A percentile compares a stretch with the other conserved stretches of the same genome.
Evolutionary conservation across 495 filamentous ascomycete species (phyloP).

Genomic region (Xylaria flabelliformis): DNA sequence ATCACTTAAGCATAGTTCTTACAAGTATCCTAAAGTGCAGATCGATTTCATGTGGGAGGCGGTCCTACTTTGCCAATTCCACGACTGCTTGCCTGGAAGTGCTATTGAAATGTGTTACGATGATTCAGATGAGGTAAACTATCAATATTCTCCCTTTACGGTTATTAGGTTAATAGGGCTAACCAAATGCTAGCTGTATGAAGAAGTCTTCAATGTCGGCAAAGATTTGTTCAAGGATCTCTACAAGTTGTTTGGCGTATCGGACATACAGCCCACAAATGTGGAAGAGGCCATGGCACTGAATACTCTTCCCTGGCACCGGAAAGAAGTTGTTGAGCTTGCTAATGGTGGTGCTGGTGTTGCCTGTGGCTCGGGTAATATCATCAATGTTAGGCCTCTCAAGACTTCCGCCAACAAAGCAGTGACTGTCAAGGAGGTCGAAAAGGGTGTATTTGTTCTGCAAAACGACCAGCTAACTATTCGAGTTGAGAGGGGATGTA

Average conservation of each 20-base stretch:
- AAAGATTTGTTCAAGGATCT: constrained; percentile 72
- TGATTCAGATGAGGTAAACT: constrained; percentile 76
- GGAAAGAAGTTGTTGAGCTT: constrained; percentile 72
- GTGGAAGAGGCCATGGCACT: constrained; percentile 59
- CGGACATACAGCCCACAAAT: constrained; percentile 41
- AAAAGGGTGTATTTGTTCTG: constrained; percentile 75
- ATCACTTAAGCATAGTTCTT: constrained; percentile 69
- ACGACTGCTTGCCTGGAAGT: constrained; percentile 95
- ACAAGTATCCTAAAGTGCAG: constrained; percentile 89
- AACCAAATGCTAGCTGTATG: constrained; percentile 67
- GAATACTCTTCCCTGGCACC: constrained; percentile 85
- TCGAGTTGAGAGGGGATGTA: constrained; percentile 72
- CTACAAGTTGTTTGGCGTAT: constrained; percentile 68
- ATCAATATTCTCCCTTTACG: not conserved
- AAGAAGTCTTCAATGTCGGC: constrained; percentile 78
- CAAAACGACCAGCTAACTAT: constrained; percentile 77
- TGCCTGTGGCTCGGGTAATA: constrained; percentile 55
- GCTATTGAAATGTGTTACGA: constrained; percentile 97
- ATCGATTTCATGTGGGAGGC: constrained; percentile 95
- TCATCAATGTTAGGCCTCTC: constrained; percentile 58
- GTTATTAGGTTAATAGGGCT: constrained; percentile 1
- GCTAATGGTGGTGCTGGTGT: constrained; percentile 54
- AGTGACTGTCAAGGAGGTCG: constrained; percentile 69
- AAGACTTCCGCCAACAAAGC: constrained; percentile 48
- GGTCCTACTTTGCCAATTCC: constrained; percentile 88